phyloP scores from a whole-genome alignment of 75 land plant species.

The Picea glauca region DNA sequence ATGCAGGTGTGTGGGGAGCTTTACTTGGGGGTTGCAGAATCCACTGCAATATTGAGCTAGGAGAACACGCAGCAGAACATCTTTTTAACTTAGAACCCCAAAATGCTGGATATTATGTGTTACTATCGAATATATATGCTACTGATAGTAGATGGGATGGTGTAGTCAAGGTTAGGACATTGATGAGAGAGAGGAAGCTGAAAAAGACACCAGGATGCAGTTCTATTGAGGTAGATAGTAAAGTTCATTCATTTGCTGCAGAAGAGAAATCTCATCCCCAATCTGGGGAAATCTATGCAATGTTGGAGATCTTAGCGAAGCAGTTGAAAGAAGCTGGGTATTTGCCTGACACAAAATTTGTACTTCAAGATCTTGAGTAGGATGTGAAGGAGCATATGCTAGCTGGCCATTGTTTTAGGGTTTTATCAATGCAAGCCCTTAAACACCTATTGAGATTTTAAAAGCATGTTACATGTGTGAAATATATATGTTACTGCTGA shows the following conservation, averaged over 20 bases:
- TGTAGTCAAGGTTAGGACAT: not conserved
- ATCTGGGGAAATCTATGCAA: too few species aligned
- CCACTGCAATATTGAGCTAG: slow-evolving; percentile 47
- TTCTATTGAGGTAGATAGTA: not conserved
- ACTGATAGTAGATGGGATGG: not conserved
- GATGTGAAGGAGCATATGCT: too few species aligned
- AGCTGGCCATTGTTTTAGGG: too few species aligned
- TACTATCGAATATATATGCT: slow-evolving; percentile 8
- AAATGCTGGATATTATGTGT: slow-evolving; percentile 3
- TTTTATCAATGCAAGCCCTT: too few species aligned
- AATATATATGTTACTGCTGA: slow-evolving; percentile 1
- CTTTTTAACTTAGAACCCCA: slow-evolving; percentile 19
- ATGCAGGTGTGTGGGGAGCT: slow-evolving; percentile 61
- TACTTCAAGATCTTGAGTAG: too few species aligned
- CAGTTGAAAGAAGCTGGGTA: too few species aligned
- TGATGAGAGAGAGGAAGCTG: not conserved
- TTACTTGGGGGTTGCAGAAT: slow-evolving; percentile 42
- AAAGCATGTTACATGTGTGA: not conserved
- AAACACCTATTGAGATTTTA: too few species aligned
- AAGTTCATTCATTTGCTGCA: too few species aligned
- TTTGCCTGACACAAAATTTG: too few species aligned
- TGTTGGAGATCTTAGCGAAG: too few species aligned
- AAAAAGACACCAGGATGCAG: not conserved
- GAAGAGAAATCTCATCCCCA: too few species aligned
- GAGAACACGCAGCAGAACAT: slow-evolving; percentile 33